Evolutionary conservation across 768 basidiomycete genomes (phyloP), one percentile per base, ranked within the genome.

Genomic region (Hypholoma sublateritium): DNA sequence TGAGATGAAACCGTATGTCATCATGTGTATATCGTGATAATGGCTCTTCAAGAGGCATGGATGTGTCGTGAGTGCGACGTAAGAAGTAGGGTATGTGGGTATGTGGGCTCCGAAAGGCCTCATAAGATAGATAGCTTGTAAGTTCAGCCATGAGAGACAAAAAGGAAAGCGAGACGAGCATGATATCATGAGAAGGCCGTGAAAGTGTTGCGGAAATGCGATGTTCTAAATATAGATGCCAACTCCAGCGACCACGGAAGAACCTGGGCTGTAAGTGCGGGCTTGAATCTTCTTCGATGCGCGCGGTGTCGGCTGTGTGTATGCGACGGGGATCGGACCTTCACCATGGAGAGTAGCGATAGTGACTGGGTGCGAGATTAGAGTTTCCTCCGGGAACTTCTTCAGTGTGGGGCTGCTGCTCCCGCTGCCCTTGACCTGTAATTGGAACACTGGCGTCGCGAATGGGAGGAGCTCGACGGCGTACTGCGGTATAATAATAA

Each of bases 341-440:
- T 61, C 59, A n/a, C 63, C 61, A 17, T 63, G 63, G 14, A 64
- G 54, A 7, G 68, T 70, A n/a, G 63, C 65, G 16, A 74, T 68
- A 5, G 61, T 62, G 22, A 74, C 64, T 2, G 63, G 65, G 24
- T 64, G 57, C 1, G 65, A 66, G 4, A 69, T 32, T 14, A 72
- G 50, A 17, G 11, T 58, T 39, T 21, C 17, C 12, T 24, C 25
- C 32, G 53, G 24, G 13, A 13, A 34, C 17, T 45, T 53, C 19
- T 21, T 14, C 11, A 32, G 21, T 12, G 51, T 17, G 5, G 51
- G 51, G 22, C 39, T 52, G 35, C 21, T 16, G 19, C 35, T 41
- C 16, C 16, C 14, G 28, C 17, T 44, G n/a, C 17, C 36, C 21
- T 53, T 24, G 54, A 52, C 28, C 36, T 35, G 19, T 22, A 54